Base-by-base conservation (phyloP, 805 yeast genomes). In the Barnettozyma salicaria region DNA sequence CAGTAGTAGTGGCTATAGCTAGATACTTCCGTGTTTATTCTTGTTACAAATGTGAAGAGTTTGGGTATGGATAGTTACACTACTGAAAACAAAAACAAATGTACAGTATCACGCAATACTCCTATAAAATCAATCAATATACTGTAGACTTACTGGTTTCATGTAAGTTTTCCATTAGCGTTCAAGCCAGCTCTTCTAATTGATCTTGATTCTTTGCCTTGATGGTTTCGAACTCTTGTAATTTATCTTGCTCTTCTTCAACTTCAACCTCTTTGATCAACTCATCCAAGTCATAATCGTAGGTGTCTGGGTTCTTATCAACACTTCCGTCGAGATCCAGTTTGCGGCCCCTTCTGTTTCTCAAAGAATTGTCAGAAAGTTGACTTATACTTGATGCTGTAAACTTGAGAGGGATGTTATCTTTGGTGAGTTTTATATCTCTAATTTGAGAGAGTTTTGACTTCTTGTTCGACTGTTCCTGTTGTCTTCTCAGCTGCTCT, bases 271-370 rank as follows among this genome's bases (percentile, higher is more conserved):
- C 48, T 14, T 43, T 39, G 19, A 52, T 50, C 14, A 53, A 38
- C 16, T 49, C 56, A 31, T 54, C 59, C 8, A 54, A 25, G 35
- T 54, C 59, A 28, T 39, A 54, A 41, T 54, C 59, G 31, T 37
- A 54, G 5, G 45, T 16, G 7, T 53, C 46, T 11, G 56, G 59
- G 32, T 54, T 50, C 4, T 31, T 27, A 10, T 39, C 40, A 1
- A 17, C 13, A 8, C n/a, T n/a, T n/a, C n/a, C n/a, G n/a, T n/a
- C n/a, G n/a, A 33, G 25, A 6, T 29, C 37, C 5, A 30, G 19
- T 13, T 26, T 37, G 13, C 39, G 40, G 11, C 22, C 26, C 30
- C 41, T 48, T 49, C 56, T 52, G 34, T 48, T 48, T 23, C 51
- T 36, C 8, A 35, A 26, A n/a, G 22, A 21, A 20, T 19, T 7